These are phyloP conservation scores for Neonectria sp. DNA, from an alignment of 2,329 filamentous ascomycete species.

Conservation along the genomic window DNA sequence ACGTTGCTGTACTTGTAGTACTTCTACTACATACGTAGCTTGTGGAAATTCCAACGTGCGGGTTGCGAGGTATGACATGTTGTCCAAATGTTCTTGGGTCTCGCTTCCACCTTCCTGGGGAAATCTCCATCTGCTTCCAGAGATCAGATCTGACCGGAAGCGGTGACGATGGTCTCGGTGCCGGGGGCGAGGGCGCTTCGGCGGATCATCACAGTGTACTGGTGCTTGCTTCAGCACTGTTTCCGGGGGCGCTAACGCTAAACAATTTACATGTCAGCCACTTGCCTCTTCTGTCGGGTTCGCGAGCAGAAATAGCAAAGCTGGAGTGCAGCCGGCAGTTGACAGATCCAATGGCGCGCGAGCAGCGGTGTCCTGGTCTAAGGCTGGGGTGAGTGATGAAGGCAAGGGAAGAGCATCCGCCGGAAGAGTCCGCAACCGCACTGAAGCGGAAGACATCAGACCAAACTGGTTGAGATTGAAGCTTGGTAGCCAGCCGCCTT, in stretches of 20 bases:
- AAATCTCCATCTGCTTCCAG: neutral
- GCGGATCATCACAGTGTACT: neutral
- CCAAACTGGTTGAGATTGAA: neutral
- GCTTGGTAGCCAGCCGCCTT: neutral
- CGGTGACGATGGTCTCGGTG: neutral
- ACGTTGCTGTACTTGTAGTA: neutral
- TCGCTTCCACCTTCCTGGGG: neutral
- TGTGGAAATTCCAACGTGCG: too few relatives aligned
- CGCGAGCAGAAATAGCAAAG: neutral
- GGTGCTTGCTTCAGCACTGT: neutral
- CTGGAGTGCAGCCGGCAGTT: neutral
- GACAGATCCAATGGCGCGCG: neutral
- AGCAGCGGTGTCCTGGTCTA: neutral
- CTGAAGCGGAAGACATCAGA: neutral
- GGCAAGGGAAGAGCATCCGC: neutral
- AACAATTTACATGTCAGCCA: neutral
- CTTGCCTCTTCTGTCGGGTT: constrained; percentile 9
- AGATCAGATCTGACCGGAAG: neutral
- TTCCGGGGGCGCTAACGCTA: neutral
- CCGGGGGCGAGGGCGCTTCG: neutral
- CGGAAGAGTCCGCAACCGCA: neutral
- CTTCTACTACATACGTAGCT: neutral
- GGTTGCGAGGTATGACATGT: neutral
- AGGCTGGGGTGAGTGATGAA: neutral
- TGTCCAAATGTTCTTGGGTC: neutral